Conservation (phyloP, 305 asterid genomes). For the Coffea humblotiana region DNA sequence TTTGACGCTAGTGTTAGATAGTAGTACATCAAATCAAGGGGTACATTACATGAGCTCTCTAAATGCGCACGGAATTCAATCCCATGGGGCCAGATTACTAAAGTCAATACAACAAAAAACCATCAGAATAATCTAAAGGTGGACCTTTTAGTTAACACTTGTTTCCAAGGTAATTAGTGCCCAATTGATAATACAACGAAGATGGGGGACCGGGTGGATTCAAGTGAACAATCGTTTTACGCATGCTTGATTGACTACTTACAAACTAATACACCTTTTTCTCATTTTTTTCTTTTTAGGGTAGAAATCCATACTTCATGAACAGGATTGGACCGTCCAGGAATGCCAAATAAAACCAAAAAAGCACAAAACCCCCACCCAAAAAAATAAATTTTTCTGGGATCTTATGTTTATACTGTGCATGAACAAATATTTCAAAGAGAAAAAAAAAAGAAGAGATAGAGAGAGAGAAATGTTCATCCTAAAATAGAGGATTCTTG, state of each 20-base stretch:
- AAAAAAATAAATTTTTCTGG: no score
- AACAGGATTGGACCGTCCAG: neutral
- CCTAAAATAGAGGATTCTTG: neutral
- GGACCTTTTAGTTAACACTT: neutral
- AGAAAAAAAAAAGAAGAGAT: no score
- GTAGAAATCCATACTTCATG: no score
- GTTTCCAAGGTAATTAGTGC: neutral
- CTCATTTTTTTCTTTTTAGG: no score
- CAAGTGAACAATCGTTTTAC: neutral
- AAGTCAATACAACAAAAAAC: neutral
- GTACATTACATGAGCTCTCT: neutral
- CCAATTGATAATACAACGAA: neutral
- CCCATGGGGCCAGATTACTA: neutral
- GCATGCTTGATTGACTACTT: neutral
- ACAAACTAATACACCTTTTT: no score
- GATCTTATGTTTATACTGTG: neutral
- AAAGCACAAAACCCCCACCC: neutral
- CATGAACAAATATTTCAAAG: no score
- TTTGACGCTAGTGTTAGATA: neutral
- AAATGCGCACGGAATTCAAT: neutral
- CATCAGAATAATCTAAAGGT: neutral
- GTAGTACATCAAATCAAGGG: neutral
- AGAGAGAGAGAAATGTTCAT: no score
- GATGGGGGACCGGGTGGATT: slow-evolving; percentile 1
- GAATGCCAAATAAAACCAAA: neutral